Evolutionary conservation across 352 stramenopile species (phyloP), one percentile per base, ranked within the genome.

Genomic region (Globisporangium parvum): DNA sequence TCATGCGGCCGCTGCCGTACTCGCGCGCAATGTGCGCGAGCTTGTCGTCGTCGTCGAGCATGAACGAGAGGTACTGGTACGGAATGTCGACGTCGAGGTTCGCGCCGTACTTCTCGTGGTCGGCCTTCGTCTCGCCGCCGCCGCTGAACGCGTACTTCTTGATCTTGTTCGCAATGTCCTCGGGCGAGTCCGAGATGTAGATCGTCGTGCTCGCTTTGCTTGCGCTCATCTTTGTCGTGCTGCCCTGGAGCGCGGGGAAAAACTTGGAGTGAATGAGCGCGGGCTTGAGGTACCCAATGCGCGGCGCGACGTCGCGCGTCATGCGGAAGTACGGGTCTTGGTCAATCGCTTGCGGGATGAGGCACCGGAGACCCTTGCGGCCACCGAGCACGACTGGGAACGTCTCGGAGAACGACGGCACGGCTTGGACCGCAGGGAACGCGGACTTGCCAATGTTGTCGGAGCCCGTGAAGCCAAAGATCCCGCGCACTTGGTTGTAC

Each of bases 221-320:
- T 35, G 92, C 95, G 60, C 88, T 98, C 98, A 99, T 99, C 81
- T 99, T 99, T 42, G 96, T 98, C 42, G 84, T 83, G 65, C 78
- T 85, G 42, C 96, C 97, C 75, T 99, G 95, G 8, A 99, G 80
- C 5, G 97, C 96, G 3, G 98, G 97, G 79, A 99, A 99, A 71
- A 99, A 99, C 72, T 99, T 99, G 60, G 95, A 99, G 79, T 99
- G 97, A 60, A 99, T 98, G 35, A 99, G 85, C 12, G 96, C 90
- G 17, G 97, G 97, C 74, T 98, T 98, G 47, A 91, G 66, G 59
- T 96, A 97, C 39, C 96, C 95, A 47, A 99, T 88, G 49, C 98
- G 97, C 14, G 97, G 96, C 3, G 98, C 98, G 21, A 99, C 93
- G 70, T 99, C 98, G 45, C 98, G 88, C 44, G 98, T 99, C 91